Percentiles rank a stretch among this genome's conserved stretches.
These are phyloP conservation scores for Coemansia sp. DNA, from an alignment of 192 early-diverging fungal species.

Conservation along the genomic window DNA sequence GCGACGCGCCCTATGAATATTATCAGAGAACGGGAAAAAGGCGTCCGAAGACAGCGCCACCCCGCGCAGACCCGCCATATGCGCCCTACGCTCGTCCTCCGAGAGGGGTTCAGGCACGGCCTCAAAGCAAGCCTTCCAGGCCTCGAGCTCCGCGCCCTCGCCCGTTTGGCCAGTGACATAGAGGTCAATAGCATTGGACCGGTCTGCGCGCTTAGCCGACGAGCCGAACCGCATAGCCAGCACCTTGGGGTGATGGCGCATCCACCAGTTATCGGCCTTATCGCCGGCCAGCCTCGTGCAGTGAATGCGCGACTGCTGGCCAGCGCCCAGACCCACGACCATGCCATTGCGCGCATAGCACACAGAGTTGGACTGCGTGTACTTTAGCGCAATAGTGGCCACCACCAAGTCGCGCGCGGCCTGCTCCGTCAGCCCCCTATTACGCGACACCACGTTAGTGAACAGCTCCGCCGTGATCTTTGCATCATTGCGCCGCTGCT, in stretches of 20 bases:
- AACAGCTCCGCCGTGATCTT: slow-evolving; percentile 75
- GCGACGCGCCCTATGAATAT: slow-evolving; percentile 79
- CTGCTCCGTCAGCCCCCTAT: slow-evolving; percentile 64
- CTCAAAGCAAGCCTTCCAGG: slow-evolving; percentile 82
- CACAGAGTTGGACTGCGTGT: slow-evolving; percentile 99
- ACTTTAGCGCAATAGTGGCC: slow-evolving; percentile 97
- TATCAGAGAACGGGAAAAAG: slow-evolving; percentile 99
- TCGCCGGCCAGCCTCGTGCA: slow-evolving; percentile 98
- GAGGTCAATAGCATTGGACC: slow-evolving; percentile 95
- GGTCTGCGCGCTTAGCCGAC: slow-evolving; percentile 88
- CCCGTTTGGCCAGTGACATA: slow-evolving; percentile 89
- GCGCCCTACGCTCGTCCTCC: slow-evolving; percentile 72
- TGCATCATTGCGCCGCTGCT: slow-evolving; percentile 91
- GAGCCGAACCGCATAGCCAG: slow-evolving; percentile 85
- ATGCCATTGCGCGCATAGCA: slow-evolving; percentile 98
- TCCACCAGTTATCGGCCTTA: slow-evolving; percentile 99
- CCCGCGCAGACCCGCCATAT: slow-evolving; percentile 65
- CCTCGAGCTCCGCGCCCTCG: slow-evolving; percentile 60
- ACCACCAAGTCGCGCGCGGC: slow-evolving; percentile 87
- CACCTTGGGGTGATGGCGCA: slow-evolving; percentile 95
- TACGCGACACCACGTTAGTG: slow-evolving; percentile 82
- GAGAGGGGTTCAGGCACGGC: slow-evolving; percentile 77
- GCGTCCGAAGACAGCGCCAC: slow-evolving; percentile 94
- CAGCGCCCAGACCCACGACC: slow-evolving; percentile 95
- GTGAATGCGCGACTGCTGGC: slow-evolving; percentile 98